phyloP scores from a whole-genome alignment of 1,284 basidiomycete species.

The Leccinum subrobustum region DNA sequence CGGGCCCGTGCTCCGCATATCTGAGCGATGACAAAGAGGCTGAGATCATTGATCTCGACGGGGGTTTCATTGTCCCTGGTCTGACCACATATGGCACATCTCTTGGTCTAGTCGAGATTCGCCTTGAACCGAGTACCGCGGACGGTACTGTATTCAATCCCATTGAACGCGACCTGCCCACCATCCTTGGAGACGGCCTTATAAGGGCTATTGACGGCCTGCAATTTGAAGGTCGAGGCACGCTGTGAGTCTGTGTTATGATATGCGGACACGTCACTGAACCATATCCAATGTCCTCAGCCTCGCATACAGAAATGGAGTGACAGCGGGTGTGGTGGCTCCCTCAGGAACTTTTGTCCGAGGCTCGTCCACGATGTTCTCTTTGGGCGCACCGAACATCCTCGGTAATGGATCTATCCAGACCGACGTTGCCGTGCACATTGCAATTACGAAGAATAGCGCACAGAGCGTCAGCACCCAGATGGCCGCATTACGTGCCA shows the following conservation, averaged over 20 bases:
- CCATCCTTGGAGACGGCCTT: conserved; percentile 50
- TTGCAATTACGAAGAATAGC: conserved; percentile 48
- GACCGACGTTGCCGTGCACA: conserved; percentile 69
- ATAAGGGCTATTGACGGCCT: conserved; percentile 69
- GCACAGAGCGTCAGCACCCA: conserved; percentile 66
- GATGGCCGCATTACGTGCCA: conserved; percentile 63
- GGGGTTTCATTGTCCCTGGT: conserved; percentile 53
- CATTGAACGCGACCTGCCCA: conserved; percentile 42
- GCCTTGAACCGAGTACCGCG: conserved; percentile 62
- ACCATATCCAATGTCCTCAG: conserved; percentile 31
- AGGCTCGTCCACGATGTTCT: conserved; percentile 67
- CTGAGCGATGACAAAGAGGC: conserved; percentile 16
- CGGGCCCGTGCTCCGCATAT: conserved; percentile 28
- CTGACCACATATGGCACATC: conserved; percentile 61
- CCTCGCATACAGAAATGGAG: conserved; percentile 61
- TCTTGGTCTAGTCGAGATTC: conserved; percentile 65
- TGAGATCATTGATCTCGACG: conserved; percentile 41
- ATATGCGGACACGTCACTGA: conserved; percentile 5
- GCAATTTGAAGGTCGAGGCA: conserved; percentile 68
- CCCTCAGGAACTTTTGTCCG: conserved; percentile 56
- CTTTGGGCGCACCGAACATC: conserved; percentile 58
- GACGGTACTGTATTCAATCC: conserved; percentile 61
- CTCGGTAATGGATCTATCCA: conserved; percentile 72
- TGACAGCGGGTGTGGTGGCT: conserved; percentile 59
- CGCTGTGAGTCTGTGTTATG: conserved; percentile 48